Percentiles rank a stretch among this genome's conserved stretches.
phyloP scores from a whole-genome alignment of 2,329 filamentous ascomycete genomes.

The Pseudogymnoascus sp. region DNA sequence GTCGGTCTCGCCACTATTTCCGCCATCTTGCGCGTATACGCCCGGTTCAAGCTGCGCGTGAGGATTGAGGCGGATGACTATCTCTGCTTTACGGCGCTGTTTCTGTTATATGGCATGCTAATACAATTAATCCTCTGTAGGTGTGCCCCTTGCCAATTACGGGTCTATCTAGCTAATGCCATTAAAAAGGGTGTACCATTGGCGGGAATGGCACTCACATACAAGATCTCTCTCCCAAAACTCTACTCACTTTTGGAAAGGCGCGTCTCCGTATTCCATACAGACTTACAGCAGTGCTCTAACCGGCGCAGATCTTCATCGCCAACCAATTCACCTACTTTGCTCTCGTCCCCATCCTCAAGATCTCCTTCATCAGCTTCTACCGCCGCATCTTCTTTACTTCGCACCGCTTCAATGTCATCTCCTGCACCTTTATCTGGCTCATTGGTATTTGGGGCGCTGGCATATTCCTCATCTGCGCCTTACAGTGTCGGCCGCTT shows the following conservation, averaged over 20 bases:
- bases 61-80: slow-evolving; percentile 1
- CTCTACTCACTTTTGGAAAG: not conserved
- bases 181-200: not conserved
- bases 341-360: not conserved
- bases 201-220: not conserved
- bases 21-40: not conserved
- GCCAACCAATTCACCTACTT: slow-evolving; percentile 3
- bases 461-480: slow-evolving; percentile 13
- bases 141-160: not conserved
- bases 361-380: slow-evolving; percentile 1
- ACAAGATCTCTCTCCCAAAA: not conserved
- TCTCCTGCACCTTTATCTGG: slow-evolving; percentile 18
- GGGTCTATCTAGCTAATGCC: not conserved
- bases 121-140: not conserved
- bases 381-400: slow-evolving; percentile 4
- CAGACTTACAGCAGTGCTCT: not conserved
- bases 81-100: not conserved
- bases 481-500: slow-evolving; percentile 17
- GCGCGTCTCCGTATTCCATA: not conserved
- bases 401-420: slow-evolving; percentile 10
- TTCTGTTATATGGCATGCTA: not conserved
- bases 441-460: slow-evolving; percentile 14
- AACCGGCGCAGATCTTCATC: not conserved
- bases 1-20: not conserved
- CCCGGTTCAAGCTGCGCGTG: not conserved